A percentile compares a stretch with the other conserved stretches of the same genome.
Conservation (phyloP, 2,329 filamentous ascomycete genomes). For the Diaporthe capsici region DNA sequence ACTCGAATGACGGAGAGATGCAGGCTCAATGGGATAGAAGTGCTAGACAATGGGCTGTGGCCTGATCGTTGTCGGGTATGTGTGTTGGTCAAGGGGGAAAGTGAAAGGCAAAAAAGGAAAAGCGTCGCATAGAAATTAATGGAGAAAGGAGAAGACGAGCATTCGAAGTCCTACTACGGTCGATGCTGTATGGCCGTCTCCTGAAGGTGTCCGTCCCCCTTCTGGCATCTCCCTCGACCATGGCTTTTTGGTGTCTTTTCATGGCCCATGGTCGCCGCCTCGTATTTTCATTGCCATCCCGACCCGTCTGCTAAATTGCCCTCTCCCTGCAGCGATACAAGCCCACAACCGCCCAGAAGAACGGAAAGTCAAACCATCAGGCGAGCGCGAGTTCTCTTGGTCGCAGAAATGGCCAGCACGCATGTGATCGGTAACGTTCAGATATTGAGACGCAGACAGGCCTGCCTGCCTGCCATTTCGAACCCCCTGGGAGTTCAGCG, state of each 20-base stretch:
- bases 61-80: background rate
- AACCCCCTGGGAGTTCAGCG: no score
- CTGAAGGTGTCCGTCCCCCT: background rate
- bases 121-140: constrained; percentile 1
- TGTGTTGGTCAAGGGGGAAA: background rate
- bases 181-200: background rate
- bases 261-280: background rate
- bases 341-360: no score
- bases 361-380: no score
- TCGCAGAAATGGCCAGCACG: no score
- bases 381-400: no score
- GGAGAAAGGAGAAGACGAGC: background rate
- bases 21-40: background rate
- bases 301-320: background rate
- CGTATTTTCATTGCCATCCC: background rate
- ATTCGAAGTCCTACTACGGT: background rate
- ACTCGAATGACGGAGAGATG: background rate
- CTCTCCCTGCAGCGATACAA: no score
- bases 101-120: no score
- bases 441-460: no score
- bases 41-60: background rate
- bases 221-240: no score
- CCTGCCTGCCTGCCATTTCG: no score
- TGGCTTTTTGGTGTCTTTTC: background rate
- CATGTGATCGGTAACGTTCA: no score